Evolutionary conservation across 2,329 filamentous ascomycete species (phyloP).

Genomic region (Colletotrichum costaricense): DNA sequence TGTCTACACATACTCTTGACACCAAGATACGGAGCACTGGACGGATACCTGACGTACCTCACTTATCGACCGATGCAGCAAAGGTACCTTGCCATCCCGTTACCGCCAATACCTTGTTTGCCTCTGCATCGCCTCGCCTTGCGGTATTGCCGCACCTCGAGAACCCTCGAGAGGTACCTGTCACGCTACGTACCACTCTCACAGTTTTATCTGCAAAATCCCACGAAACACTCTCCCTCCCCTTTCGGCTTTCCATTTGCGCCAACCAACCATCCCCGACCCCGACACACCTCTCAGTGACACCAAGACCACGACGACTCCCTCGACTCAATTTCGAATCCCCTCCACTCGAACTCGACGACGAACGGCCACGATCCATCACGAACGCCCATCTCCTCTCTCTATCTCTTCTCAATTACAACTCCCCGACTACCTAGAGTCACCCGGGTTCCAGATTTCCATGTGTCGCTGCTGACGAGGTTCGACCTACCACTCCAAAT

Average conservation of each 20-base stretch:
- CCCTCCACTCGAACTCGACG: conserved; percentile 8
- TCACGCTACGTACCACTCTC: conserved; percentile 28
- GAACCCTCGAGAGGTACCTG: conserved; percentile 12
- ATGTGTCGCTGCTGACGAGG: conserved; percentile 36
- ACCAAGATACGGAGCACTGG: too few relatives aligned
- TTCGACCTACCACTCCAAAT: conserved; percentile 11
- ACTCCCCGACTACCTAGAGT: conserved; percentile 13
- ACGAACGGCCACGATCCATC: conserved; percentile 13
- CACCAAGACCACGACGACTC: conserved; percentile 18
- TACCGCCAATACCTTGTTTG: background rate
- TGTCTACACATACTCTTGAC: too few relatives aligned
- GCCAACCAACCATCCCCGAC: conserved; percentile 25
- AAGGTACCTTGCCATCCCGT: background rate
- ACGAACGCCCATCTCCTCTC: background rate
- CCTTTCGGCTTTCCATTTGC: conserved; percentile 24
- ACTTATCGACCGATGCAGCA: background rate
- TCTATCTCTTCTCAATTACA: background rate
- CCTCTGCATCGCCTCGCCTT: background rate
- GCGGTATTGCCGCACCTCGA: background rate
- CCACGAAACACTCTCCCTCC: conserved; percentile 33
- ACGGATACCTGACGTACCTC: background rate
- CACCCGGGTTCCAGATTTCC: conserved; percentile 13
- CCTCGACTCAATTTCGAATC: conserved; percentile 7
- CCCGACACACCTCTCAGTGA: background rate
- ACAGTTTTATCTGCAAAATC: conserved; percentile 32